These are phyloP conservation scores for Fonsecaea erecta DNA, from an alignment of 2,329 filamentous ascomycete species.

Conservation along the genomic window DNA sequence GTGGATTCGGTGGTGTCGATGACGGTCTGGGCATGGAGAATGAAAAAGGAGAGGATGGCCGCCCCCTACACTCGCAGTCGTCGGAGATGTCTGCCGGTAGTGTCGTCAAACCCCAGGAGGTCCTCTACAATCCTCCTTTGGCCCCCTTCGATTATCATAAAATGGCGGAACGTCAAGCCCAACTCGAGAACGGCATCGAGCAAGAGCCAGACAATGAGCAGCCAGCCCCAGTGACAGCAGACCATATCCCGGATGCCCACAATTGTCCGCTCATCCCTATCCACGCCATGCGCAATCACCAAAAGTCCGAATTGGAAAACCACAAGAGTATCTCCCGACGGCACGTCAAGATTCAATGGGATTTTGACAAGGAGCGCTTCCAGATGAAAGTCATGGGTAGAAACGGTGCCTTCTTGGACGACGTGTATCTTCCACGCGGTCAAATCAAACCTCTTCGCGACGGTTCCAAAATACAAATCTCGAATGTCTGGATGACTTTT, in stretches of 20 bases:
- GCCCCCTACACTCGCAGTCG: slow-evolving; percentile 31
- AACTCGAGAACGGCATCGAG: slow-evolving; percentile 25
- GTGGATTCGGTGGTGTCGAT: slow-evolving; percentile 51
- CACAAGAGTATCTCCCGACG: slow-evolving; percentile 66
- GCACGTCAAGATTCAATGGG: slow-evolving; percentile 66
- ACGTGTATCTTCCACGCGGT: slow-evolving; percentile 54
- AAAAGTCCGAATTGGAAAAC: slow-evolving; percentile 46
- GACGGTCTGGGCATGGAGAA: slow-evolving; percentile 28
- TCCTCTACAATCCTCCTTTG: slow-evolving; percentile 35
- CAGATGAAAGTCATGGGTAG: slow-evolving; percentile 63
- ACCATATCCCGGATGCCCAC: slow-evolving; percentile 37
- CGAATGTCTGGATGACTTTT: slow-evolving; percentile 36
- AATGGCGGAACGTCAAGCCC: slow-evolving; percentile 33
- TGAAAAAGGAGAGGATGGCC: slow-evolving; percentile 19
- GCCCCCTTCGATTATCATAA: slow-evolving; percentile 37
- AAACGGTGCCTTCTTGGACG: slow-evolving; percentile 63
- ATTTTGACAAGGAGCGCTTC: slow-evolving; percentile 61
- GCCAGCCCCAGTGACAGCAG: slow-evolving; percentile 38
- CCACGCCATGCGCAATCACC: slow-evolving; percentile 54
- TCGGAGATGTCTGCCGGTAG: slow-evolving; percentile 36
- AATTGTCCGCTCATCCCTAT: slow-evolving; percentile 58
- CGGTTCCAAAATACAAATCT: slow-evolving; percentile 64
- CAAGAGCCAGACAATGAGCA: slow-evolving; percentile 32
- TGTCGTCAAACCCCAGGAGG: slow-evolving; percentile 36
- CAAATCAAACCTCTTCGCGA: slow-evolving; percentile 58